These are phyloP conservation scores for Lactifluus piperatus DNA, from an alignment of 768 basidiomycete species.

Conservation along the genomic window DNA sequence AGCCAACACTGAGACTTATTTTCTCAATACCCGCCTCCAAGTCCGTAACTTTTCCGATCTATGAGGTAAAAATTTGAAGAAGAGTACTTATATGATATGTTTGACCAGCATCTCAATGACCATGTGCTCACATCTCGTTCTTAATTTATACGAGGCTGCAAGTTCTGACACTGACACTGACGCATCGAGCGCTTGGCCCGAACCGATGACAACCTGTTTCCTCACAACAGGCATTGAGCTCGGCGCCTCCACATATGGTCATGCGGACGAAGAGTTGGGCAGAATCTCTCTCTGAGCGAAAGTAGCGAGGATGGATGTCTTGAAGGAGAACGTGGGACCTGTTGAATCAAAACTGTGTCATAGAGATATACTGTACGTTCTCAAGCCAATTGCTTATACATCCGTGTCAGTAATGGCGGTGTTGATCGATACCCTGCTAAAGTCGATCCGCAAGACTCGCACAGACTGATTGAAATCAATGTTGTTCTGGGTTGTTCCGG, in stretches of 20 bases:
- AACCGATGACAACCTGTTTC: slow-evolving; percentile 17
- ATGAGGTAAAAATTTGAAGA: background rate
- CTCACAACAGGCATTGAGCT: slow-evolving; percentile 21
- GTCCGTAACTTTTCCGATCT: slow-evolving; percentile 25
- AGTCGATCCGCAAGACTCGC: no score
- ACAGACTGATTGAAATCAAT: no score
- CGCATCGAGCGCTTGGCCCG: background rate
- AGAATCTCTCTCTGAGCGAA: no score
- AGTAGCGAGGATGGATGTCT: background rate
- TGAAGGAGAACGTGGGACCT: background rate
- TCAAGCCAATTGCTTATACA: background rate
- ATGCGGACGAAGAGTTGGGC: background rate
- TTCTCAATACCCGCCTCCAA: slow-evolving; percentile 43
- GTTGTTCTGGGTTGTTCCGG: no score
- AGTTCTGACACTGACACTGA: background rate
- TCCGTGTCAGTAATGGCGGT: no score
- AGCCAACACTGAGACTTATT: slow-evolving; percentile 40
- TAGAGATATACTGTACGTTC: background rate
- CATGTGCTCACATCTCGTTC: slow-evolving; percentile 48
- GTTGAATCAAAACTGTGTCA: no score
- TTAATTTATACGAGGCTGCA: slow-evolving; percentile 42
- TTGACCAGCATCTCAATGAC: slow-evolving; percentile 37
- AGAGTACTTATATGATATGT: background rate
- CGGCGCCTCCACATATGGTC: background rate
- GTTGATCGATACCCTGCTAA: background rate